Conservation (phyloP, 164 flowering plant species). For the Brasenia schreberi region DNA sequence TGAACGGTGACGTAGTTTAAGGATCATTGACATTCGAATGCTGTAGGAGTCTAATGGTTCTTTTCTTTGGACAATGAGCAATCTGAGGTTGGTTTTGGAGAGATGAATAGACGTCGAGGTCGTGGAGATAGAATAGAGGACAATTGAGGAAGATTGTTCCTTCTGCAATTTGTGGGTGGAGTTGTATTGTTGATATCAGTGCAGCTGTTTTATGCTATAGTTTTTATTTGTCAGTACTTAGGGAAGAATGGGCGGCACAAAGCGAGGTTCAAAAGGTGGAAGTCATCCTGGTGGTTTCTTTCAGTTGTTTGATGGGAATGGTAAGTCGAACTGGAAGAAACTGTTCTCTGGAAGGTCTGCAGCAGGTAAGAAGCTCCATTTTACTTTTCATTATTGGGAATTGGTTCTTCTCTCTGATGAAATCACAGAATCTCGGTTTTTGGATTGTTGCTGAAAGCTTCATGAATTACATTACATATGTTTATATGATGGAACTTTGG, state of each 20-base stretch:
- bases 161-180: not conserved
- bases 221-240: not conserved
- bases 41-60: too few species aligned
- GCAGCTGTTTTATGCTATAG: not conserved
- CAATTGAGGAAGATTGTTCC: not conserved
- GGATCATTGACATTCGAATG: too few species aligned
- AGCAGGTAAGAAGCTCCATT: conserved; percentile 31
- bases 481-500: not conserved
- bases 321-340: conserved; percentile 69
- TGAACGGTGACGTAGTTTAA: too few species aligned
- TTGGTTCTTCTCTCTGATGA: not conserved
- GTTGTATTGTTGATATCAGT: not conserved
- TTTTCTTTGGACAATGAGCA: too few species aligned
- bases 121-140: not conserved
- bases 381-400: not conserved
- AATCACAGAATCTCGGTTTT: not conserved
- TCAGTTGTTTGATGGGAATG: conserved; percentile 90
- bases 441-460: not conserved
- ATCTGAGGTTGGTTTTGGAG: not conserved
- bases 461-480: not conserved
- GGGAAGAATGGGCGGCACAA: not conserved
- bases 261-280: conserved; percentile 18
- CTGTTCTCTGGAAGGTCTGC: conserved; percentile 63
- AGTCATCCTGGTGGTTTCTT: conserved; percentile 77
- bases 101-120: not conserved